These are phyloP conservation scores for Orbilia quercus DNA, from an alignment of 2,329 filamentous ascomycete species.

Conservation along the genomic window DNA sequence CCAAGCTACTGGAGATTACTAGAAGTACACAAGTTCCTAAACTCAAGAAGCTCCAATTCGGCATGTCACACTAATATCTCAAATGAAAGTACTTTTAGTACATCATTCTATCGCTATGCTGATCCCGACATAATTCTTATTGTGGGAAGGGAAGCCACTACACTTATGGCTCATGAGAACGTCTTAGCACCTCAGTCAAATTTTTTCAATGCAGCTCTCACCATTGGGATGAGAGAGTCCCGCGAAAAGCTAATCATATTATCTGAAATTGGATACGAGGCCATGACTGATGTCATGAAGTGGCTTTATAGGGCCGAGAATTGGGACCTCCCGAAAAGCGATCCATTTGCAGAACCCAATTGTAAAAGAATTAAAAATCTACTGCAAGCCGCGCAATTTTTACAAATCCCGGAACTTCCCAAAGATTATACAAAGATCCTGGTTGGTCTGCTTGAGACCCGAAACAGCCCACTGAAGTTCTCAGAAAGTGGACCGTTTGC, in stretches of 20 bases:
- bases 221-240: conserved; percentile 10
- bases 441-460: too few species aligned
- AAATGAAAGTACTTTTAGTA: neutral
- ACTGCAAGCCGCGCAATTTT: too few species aligned
- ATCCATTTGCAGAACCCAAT: neutral
- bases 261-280: neutral
- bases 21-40: too few species aligned
- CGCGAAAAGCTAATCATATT: neutral
- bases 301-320: conserved; percentile 10
- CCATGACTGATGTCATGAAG: neutral
- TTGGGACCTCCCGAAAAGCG: conserved; percentile 4
- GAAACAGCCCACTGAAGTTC: too few species aligned
- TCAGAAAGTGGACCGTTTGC: too few species aligned
- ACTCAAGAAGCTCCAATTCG: too few species aligned
- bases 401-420: too few species aligned
- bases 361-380: too few species aligned
- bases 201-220: conserved; percentile 11
- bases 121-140: conserved; percentile 2
- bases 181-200: conserved; percentile 14
- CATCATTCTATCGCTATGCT: neutral
- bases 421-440: too few species aligned
- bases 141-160: neutral
- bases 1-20: too few species aligned
- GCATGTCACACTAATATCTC: too few species aligned
- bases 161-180: conserved; percentile 3